Percentiles rank a stretch among this genome's conserved stretches.
Conservation (phyloP, 805 yeast genomes). For the Candida khao-thaluensis region DNA sequence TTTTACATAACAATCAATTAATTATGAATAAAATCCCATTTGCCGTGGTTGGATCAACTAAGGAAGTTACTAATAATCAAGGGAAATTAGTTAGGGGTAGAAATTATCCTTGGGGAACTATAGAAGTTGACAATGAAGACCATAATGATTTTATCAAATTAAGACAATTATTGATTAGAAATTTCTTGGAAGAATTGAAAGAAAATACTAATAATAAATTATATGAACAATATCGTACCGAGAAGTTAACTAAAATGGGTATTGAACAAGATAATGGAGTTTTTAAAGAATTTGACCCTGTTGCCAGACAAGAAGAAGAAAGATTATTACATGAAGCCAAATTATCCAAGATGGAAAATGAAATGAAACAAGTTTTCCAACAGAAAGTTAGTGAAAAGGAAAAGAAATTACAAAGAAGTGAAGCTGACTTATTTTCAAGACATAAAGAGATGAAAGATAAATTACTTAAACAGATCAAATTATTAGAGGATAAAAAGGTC, state of each 20-base stretch:
- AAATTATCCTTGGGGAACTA: constrained; percentile 94
- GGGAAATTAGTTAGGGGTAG: constrained; percentile 89
- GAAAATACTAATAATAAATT: constrained; percentile 74
- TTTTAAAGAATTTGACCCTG: constrained; percentile 94
- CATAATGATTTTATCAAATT: constrained; percentile 90
- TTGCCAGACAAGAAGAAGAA: constrained; percentile 90
- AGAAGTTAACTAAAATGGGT: constrained; percentile 77
- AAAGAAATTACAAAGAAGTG: constrained; percentile 93
- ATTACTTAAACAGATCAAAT: constrained; percentile 79
- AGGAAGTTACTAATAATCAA: constrained; percentile 62
- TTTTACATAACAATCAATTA: constrained; percentile 60
- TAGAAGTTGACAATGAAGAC: constrained; percentile 91
- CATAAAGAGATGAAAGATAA: constrained; percentile 98
- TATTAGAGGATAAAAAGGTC: constrained; percentile 86
- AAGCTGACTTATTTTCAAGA: constrained; percentile 90
- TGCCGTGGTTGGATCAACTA: constrained; percentile 91
- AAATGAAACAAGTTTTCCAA: constrained; percentile 95
- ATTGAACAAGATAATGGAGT: constrained; percentile 89
- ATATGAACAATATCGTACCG: constrained; percentile 88
- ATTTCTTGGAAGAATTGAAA: constrained; percentile 89
- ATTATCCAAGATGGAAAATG: constrained; percentile 89
- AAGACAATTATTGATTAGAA: constrained; percentile 84
- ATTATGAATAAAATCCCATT: constrained; percentile 78
- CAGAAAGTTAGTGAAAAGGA: constrained; percentile 96
- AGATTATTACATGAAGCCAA: constrained; percentile 90